These are phyloP conservation scores for Aspergillus sp. DNA, from an alignment of 2,329 filamentous ascomycete genomes.

Conservation along the genomic window DNA sequence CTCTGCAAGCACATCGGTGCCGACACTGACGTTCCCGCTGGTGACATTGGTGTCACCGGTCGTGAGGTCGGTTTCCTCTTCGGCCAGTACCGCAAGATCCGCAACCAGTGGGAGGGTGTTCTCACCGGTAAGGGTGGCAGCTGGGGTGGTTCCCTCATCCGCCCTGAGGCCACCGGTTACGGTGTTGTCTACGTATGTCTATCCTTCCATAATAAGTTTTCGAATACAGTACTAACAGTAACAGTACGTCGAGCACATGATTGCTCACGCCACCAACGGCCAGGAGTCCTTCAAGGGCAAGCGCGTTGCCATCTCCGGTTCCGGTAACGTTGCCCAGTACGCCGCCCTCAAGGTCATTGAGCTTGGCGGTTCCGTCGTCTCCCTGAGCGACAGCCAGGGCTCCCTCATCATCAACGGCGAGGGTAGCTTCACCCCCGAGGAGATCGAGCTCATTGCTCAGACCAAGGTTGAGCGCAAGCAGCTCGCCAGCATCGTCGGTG, in stretches of 20 bases:
- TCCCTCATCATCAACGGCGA: constrained; percentile 72
- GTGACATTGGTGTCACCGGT: constrained; percentile 90
- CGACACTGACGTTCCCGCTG: constrained; percentile 93
- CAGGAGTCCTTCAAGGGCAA: constrained; percentile 86
- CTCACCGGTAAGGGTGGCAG: constrained; percentile 90
- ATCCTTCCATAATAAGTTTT: neutral
- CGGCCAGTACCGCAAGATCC: constrained; percentile 84
- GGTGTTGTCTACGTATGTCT: constrained; percentile 74
- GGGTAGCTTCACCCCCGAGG: constrained; percentile 71
- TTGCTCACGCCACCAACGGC: constrained; percentile 75
- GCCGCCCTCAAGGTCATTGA: constrained; percentile 95
- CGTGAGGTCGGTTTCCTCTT: constrained; percentile 96
- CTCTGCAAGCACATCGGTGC: constrained; percentile 94
- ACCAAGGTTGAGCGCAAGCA: constrained; percentile 87
- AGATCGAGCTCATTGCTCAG: constrained; percentile 74
- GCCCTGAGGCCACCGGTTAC: constrained; percentile 95
- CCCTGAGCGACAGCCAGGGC: constrained; percentile 90
- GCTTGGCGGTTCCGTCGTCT: constrained; percentile 89
- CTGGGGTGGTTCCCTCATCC: constrained; percentile 93
- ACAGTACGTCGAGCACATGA: constrained; percentile 86
- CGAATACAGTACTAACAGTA: neutral
- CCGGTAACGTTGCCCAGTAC: constrained; percentile 97
- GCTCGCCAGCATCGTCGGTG: constrained; percentile 69
- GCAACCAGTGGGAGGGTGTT: constrained; percentile 92
- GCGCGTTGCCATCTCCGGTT: constrained; percentile 92